Evolutionary conservation across 768 basidiomycete genomes (phyloP), one percentile per base, ranked within the genome.

Genomic region (Suillus placidus): DNA sequence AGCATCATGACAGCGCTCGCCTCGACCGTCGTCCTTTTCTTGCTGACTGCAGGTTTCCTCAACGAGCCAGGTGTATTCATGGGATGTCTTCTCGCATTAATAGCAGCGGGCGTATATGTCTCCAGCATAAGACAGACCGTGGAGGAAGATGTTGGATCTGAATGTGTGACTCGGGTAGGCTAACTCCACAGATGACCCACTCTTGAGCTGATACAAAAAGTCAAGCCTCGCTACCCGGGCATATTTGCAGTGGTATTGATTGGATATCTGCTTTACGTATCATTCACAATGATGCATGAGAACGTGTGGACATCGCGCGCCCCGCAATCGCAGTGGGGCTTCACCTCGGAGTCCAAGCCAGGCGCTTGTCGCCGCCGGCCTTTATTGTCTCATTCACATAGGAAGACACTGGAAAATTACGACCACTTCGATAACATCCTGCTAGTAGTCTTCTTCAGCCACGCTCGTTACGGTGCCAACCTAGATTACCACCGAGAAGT

Each of bases 391-490:
- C 71, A 69, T 42, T 45, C 62, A 20, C 63, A 20, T 51, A 20
- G 30, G 34, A 67, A 62, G 57, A 66, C 68, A 34, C 70, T 67
- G 26, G 64, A 70, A 38, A 70, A 71, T 51, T 82, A 80, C 60
- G 73, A 75, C 38, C 70, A 71, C 12, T 85, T 85, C 67, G 77
- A 77, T 65, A 71, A 83, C 54, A 66, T 85, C 16, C 71, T 85
- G 13, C 71, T 85, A 40, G 70, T 85, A 56, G 82, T 84, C 10
- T 85, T 85, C 73, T 85, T 85, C 64, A 84, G 83, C 57, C 84
- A 85, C 64, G 70, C 81, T 30, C 72, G 83, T 54, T 85, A 85
- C 61, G 75, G 83, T 67, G 73, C 72, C 38, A 84, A 85, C 64
- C 66, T 84, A 32, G 83, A 85, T 64, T 80, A 72, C 64, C 81